Percentiles rank a stretch among this genome's conserved stretches.
phyloP scores from a whole-genome alignment of 2,329 filamentous ascomycete species.

The Beauveria caledonica region DNA sequence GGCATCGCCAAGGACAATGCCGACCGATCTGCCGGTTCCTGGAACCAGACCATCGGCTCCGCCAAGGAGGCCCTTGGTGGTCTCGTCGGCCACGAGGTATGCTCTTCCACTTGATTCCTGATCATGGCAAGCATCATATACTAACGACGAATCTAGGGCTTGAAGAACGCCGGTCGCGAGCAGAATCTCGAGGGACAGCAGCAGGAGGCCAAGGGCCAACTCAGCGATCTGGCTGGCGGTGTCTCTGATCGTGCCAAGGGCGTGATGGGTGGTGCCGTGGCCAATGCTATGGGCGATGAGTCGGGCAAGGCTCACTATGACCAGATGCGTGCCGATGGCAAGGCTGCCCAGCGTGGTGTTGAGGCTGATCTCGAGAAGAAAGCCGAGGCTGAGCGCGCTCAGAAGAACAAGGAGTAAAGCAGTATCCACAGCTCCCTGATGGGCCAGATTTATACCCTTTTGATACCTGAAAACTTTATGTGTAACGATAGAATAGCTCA shows the following conservation, averaged over 20 bases:
- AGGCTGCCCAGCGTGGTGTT: slow-evolving; percentile 74
- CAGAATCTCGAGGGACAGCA: slow-evolving; percentile 76
- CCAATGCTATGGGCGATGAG: slow-evolving; percentile 65
- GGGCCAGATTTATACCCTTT: neutral
- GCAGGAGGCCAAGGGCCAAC: slow-evolving; percentile 75
- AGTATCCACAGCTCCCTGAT: neutral
- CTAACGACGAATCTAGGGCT: slow-evolving; percentile 30
- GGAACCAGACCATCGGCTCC: slow-evolving; percentile 84
- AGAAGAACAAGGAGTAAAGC: slow-evolving; percentile 9
- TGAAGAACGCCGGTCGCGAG: slow-evolving; percentile 65
- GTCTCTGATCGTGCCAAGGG: slow-evolving; percentile 60
- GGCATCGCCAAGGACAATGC: slow-evolving; percentile 64
- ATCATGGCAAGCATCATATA: neutral
- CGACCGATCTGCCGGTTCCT: slow-evolving; percentile 62
- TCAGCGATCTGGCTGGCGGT: slow-evolving; percentile 63
- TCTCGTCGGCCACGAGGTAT: slow-evolving; percentile 62
- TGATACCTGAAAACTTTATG: slow-evolving; percentile 8
- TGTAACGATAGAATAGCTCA: slow-evolving; percentile 1
- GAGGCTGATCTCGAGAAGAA: slow-evolving; percentile 75
- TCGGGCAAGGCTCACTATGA: slow-evolving; percentile 57
- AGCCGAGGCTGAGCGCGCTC: slow-evolving; percentile 36
- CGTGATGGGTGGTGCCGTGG: slow-evolving; percentile 59
- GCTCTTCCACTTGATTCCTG: slow-evolving; percentile 11
- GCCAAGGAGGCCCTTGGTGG: slow-evolving; percentile 77
- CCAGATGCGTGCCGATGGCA: slow-evolving; percentile 68